Evolutionary conservation across 352 stramenopile species (phyloP).

Genomic region (Aphanomyces euteiches): DNA sequence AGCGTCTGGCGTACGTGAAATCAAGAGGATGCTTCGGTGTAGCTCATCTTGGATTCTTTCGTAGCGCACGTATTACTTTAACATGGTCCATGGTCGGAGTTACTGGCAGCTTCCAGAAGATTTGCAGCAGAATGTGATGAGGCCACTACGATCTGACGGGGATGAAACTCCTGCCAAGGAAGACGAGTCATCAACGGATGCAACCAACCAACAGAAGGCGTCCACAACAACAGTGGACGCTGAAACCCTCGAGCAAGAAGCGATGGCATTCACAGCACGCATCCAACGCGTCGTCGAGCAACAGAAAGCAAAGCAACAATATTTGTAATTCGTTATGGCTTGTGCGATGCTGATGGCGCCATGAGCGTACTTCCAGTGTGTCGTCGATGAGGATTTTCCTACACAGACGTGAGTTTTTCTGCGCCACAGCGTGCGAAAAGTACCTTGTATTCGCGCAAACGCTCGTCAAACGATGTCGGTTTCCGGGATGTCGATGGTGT

Average conservation of each 20-base stretch:
- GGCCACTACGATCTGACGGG: constrained; percentile 38
- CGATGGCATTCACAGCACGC: neutral
- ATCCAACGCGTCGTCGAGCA: constrained; percentile 2
- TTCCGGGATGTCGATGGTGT: neutral
- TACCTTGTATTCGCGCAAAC: constrained; percentile 32
- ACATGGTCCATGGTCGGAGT: constrained; percentile 66
- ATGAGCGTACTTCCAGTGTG: constrained; percentile 22
- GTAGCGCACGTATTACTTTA: constrained; percentile 77
- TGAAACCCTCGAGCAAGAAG: neutral
- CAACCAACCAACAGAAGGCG: too few relatives aligned
- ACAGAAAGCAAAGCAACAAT: constrained; percentile 13
- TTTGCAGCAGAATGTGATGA: constrained; percentile 47
- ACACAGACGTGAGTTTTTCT: neutral
- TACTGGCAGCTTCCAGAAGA: constrained; percentile 68
- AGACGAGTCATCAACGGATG: constrained; percentile 21
- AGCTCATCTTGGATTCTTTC: neutral
- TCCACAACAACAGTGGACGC: too few relatives aligned
- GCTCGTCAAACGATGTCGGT: constrained; percentile 66
- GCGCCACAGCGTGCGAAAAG: neutral
- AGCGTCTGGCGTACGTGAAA: constrained; percentile 43
- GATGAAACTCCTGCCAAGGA: constrained; percentile 17
- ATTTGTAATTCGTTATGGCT: neutral
- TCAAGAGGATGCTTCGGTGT: neutral
- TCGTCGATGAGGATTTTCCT: constrained; percentile 23
- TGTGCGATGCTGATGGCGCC: neutral